phyloP scores from a whole-genome alignment of 805 yeast genomes.

The Debaryomyces maramus region DNA sequence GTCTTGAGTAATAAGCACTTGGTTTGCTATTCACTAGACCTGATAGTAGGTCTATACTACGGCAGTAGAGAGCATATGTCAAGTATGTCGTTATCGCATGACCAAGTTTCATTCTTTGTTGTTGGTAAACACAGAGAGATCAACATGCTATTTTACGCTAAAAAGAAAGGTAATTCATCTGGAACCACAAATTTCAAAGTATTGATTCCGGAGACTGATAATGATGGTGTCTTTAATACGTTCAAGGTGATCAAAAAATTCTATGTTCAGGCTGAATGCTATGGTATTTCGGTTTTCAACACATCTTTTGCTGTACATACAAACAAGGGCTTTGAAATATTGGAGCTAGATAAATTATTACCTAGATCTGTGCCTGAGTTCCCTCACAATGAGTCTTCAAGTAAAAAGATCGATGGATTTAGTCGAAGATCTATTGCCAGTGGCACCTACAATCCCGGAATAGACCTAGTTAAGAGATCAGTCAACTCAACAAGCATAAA shows the following conservation, averaged over 20 bases:
- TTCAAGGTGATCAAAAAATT: constrained; percentile 45
- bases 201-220: constrained; percentile 56
- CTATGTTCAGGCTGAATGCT: constrained; percentile 55
- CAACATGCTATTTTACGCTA: constrained; percentile 56
- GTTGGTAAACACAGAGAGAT: constrained; percentile 69
- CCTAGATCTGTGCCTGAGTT: constrained; percentile 60
- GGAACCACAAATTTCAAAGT: constrained; percentile 54
- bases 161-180: constrained; percentile 48
- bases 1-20: constrained; percentile 60
- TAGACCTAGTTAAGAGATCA: constrained; percentile 42
- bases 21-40: constrained; percentile 62
- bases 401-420: constrained; percentile 31
- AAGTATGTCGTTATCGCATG: constrained; percentile 51
- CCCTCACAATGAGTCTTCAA: constrained; percentile 21
- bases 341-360: constrained; percentile 57
- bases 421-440: constrained; percentile 18
- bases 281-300: constrained; percentile 61
- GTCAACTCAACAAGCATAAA: constrained; percentile 40
- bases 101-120: constrained; percentile 56
- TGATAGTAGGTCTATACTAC: constrained; percentile 58
- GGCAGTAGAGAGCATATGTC: constrained; percentile 39
- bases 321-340: constrained; percentile 63
- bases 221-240: constrained; percentile 44
- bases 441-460: constrained; percentile 11
- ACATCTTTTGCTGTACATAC: constrained; percentile 68